A percentile compares a stretch with the other conserved stretches of the same genome.
Conservation (phyloP, 345 rosid species). For the Mallotus nudiflorus region DNA sequence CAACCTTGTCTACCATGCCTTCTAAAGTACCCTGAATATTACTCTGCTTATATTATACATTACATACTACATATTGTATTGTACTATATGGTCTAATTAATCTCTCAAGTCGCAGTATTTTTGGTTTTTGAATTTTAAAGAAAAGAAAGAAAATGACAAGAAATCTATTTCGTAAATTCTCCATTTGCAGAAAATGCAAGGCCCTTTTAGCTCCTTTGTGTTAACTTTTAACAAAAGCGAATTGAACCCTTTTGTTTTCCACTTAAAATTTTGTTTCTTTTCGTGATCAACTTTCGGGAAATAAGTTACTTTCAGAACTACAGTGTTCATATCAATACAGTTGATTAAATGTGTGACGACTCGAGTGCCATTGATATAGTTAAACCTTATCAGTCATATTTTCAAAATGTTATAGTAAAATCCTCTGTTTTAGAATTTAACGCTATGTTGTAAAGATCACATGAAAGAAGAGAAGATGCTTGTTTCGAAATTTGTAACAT, state of each 20-base stretch:
- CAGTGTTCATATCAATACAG: background rate
- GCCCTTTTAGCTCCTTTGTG: background rate
- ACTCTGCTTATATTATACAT: too few relatives aligned
- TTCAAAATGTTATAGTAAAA: background rate
- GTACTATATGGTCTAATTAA: background rate
- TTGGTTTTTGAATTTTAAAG: background rate
- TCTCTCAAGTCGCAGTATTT: background rate
- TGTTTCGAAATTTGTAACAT: too few relatives aligned
- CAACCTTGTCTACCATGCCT: background rate
- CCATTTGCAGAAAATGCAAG: background rate
- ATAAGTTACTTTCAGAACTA: background rate
- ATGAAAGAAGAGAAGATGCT: too few relatives aligned
- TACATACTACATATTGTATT: too few relatives aligned
- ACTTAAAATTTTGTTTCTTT: background rate
- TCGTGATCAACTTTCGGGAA: constrained; percentile 2
- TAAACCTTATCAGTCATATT: too few relatives aligned
- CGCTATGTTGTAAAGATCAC: background rate
- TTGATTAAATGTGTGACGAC: too few relatives aligned
- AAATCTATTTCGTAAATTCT: background rate
- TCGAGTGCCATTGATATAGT: too few relatives aligned
- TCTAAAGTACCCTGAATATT: background rate
- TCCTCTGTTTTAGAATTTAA: background rate
- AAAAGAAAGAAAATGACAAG: background rate
- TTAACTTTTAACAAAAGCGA: constrained; percentile 15
- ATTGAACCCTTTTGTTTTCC: constrained; percentile 2